Evolutionary conservation across 78 protist genomes (phyloP), one percentile per base, ranked within the genome.

Genomic region (Dictyostelium intermedium): DNA sequence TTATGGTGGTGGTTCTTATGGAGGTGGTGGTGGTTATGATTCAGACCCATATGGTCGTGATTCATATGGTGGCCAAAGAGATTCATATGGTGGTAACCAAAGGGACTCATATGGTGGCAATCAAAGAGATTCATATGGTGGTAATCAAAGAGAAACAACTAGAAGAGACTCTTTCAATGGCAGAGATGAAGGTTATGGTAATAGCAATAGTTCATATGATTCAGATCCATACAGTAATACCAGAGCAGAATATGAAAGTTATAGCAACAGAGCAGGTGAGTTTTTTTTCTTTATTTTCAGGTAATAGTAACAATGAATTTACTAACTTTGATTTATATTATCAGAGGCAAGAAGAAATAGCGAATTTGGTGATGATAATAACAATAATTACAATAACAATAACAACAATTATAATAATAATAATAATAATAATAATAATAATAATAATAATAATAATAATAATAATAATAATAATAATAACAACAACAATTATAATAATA

Each of bases 11-110:
- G 73, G 82, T 6, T 23, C 43, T 25, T 32, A 34, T 34, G 95
- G 95, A 56, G 70, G 84, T 41, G 23, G 76, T 25, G 85, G 78
- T 9, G 86, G 89, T 37, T 73, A 66, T 50, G 94, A 91, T 79
- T 53, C 74, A 27, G 66, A 41, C 30, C 37, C 45, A 20, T 60
- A 70, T 23, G 73, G 78, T 35, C 53, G 84, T 23, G 83, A 76
- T 25, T n/a, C 61, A 23, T 74, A 86, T 66, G 77, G 87, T 37
- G 18, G 18, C 37, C 23, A 34, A 39, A 79, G 93, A 74, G 94
- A 60, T 41, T 30, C 89, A 35, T 47, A 76, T 35, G 92, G 92
- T 60, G 35, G 87, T 16, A 30, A 79, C 3, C 35, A 66, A 8
- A 39, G 87, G 32, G 72, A 80, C 9, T 37, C 69, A 16, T 69